Evolutionary conservation across 352 stramenopile genomes (phyloP).

Genomic region (Phytophthora fragariae): DNA sequence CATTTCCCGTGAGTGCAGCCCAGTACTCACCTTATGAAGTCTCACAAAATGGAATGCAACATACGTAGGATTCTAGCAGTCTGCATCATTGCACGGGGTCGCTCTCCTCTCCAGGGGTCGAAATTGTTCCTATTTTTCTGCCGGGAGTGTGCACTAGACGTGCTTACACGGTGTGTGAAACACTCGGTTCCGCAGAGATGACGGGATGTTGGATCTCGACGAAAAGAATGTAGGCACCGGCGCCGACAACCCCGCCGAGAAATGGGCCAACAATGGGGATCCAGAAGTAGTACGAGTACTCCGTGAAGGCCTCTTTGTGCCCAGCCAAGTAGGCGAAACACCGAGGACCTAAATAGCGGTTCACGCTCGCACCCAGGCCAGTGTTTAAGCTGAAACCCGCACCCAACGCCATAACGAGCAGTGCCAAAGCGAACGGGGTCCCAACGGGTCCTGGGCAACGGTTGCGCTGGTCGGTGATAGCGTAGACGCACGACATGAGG

Average conservation of each 20-base stretch:
- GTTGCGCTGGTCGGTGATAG: conserved; percentile 38
- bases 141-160: no score
- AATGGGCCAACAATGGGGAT: neutral
- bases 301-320: conserved; percentile 20
- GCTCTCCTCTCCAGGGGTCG: no score
- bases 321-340: conserved; percentile 46
- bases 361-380: conserved; percentile 46
- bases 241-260: neutral
- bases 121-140: no score
- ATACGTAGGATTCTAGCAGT: neutral
- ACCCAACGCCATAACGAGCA: conserved; percentile 40
- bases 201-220: neutral
- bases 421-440: conserved; percentile 28
- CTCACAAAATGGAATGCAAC: neutral
- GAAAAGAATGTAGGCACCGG: neutral
- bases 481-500: conserved; percentile 29
- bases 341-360: conserved; percentile 47
- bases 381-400: conserved; percentile 46
- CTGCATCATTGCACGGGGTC: no score
- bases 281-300: neutral
- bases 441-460: conserved; percentile 21
- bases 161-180: neutral
- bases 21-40: neutral
- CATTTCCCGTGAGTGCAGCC: neutral
- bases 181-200: neutral